Conservation (phyloP, 768 basidiomycete genomes). For the Amanita jacksonii region DNA sequence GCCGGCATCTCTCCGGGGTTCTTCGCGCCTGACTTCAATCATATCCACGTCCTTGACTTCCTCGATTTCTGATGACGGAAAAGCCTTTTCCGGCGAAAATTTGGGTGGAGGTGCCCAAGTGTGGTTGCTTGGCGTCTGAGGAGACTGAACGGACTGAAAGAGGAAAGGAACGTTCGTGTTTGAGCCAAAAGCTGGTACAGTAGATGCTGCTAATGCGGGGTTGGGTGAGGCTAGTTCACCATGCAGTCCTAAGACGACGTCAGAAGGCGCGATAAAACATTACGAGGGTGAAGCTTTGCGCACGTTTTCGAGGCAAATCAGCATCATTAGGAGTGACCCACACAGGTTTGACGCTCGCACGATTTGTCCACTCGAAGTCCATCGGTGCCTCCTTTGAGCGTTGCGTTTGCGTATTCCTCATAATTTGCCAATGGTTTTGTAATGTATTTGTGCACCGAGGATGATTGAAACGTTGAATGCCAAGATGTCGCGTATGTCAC, state of each 20-base stretch:
- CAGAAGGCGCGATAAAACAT: slow-evolving; percentile 1
- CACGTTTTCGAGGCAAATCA: slow-evolving; percentile 63
- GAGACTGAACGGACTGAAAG: slow-evolving; percentile 34
- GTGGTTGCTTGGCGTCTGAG: slow-evolving; percentile 33
- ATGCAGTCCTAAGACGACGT: slow-evolving; percentile 25
- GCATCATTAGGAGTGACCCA: slow-evolving; percentile 45
- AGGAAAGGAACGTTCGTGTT: slow-evolving; percentile 68
- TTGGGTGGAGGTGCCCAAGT: slow-evolving; percentile 60
- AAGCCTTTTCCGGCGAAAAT: slow-evolving; percentile 51
- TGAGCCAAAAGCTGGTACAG: slow-evolving; percentile 49
- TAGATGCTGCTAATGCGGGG: slow-evolving; percentile 25
- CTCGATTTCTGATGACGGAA: slow-evolving; percentile 26
- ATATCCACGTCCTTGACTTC: slow-evolving; percentile 69
- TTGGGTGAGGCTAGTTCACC: slow-evolving; percentile 34
- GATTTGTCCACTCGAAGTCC: slow-evolving; percentile 82
- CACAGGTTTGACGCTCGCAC: slow-evolving; percentile 44
- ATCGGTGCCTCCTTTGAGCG: slow-evolving; percentile 78
- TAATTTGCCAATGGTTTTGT: no score
- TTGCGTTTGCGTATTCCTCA: slow-evolving; percentile 16
- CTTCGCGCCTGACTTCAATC: slow-evolving; percentile 58
- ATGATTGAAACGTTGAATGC: slow-evolving; percentile 4
- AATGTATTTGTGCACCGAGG: slow-evolving; percentile 9
- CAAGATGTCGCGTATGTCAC: slow-evolving; percentile 1
- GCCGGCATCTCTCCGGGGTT: slow-evolving; percentile 26
- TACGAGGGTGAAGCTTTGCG: slow-evolving; percentile 16